Evolutionary conservation across 805 yeast genomes (phyloP).

Genomic region (Ogataea naganishii): DNA sequence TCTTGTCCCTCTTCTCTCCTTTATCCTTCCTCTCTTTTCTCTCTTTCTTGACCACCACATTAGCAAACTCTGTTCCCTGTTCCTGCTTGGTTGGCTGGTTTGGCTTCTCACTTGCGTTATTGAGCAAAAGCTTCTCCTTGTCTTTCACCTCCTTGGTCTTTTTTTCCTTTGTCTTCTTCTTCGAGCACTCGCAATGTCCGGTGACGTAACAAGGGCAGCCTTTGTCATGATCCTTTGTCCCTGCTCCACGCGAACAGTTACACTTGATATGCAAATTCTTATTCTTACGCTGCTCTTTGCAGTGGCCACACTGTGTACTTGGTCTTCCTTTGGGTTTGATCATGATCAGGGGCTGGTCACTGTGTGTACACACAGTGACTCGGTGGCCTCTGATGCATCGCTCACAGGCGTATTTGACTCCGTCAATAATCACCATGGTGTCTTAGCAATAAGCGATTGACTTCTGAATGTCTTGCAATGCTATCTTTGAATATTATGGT

Average conservation of each 20-base stretch:
- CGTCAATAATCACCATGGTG: constrained; percentile 80
- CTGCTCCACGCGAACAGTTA: constrained; percentile 38
- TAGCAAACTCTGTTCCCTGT: background rate
- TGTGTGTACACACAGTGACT: constrained; percentile 88
- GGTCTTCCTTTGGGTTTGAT: constrained; percentile 97
- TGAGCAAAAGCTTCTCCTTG: constrained; percentile 3
- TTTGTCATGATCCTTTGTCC: constrained; percentile 15
- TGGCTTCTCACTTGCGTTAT: too few relatives aligned
- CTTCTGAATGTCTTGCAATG: too few relatives aligned
- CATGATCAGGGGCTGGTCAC: constrained; percentile 83
- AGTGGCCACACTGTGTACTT: constrained; percentile 82
- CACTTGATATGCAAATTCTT: constrained; percentile 65
- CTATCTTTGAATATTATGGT: too few relatives aligned
- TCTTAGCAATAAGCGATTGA: background rate
- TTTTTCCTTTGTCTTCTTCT: constrained; percentile 14
- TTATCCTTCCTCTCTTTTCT: constrained; percentile 8
- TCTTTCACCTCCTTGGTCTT: constrained; percentile 3
- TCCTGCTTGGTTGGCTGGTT: background rate
- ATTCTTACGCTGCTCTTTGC: constrained; percentile 63
- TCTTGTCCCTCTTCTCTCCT: background rate
- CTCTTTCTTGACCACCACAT: too few relatives aligned
- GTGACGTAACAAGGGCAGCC: constrained; percentile 23
- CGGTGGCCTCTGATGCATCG: constrained; percentile 94
- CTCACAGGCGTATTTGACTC: constrained; percentile 93
- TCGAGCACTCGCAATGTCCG: constrained; percentile 24